Evolutionary conservation across 176 grass and related monocot genomes (phyloP).

Genomic region (Musa itinerans): DNA sequence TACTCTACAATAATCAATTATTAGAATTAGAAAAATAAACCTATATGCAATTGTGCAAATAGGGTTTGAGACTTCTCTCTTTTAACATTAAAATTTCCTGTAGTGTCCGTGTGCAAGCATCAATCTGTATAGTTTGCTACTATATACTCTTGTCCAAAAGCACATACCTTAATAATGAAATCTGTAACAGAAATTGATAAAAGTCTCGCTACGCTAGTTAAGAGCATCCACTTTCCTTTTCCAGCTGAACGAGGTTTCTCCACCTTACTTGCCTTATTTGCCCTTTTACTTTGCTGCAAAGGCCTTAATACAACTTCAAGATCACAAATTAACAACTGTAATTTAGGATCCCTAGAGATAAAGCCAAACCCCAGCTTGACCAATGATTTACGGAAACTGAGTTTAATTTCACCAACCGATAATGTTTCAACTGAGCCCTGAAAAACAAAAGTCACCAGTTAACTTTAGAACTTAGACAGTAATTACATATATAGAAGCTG

Average conservation of each 20-base stretch:
- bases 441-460: constrained; percentile 4
- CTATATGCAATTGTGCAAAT: not conserved
- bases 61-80: too few relatives aligned
- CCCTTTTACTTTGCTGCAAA: constrained; percentile 47
- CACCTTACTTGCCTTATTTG: constrained; percentile 52
- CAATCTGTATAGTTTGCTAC: not conserved
- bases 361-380: constrained; percentile 85
- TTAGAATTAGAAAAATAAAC: not conserved
- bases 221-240: constrained; percentile 96
- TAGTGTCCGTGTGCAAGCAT: too few relatives aligned
- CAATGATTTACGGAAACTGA: constrained; percentile 93
- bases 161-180: constrained; percentile 80
- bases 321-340: constrained; percentile 88
- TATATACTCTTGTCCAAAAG: not conserved
- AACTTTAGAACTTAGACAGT: not conserved
- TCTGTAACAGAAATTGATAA: constrained; percentile 83
- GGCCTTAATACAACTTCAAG: constrained; percentile 73
- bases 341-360: constrained; percentile 95
- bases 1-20: not conserved
- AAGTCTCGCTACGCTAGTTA: constrained; percentile 72
- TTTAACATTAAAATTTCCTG: too few relatives aligned
- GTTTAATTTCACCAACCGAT: constrained; percentile 93
- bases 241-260: constrained; percentile 68
- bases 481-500: constrained; percentile 7
- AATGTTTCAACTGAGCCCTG: constrained; percentile 87